Base-by-base conservation (phyloP, 2,329 filamentous ascomycete species). In the Arthroderma sp. region DNA sequence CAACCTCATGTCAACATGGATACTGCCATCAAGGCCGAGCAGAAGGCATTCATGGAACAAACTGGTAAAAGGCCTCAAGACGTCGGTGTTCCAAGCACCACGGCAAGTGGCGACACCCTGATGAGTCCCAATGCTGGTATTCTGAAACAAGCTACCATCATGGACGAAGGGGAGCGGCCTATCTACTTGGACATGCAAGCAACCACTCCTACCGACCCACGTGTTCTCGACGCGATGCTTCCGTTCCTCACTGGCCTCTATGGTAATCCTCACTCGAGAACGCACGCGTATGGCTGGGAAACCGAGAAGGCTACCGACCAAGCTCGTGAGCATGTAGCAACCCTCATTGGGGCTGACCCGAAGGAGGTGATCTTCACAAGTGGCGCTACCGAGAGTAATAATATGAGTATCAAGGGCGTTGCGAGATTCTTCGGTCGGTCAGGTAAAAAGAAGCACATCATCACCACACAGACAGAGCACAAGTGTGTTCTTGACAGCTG, bases 341-440 rank as follows among this genome's bases (percentile, higher is more conserved):
- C 74, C 34, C 75, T 98, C 45, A 91, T 98, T 53, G 89, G 89
- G 28, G 91, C 91, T 29, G 87, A 98, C 61, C 72, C 91, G 4
- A 98, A 98, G 67, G 91, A 98, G 63, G 96, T 98, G 53, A 93
- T 98, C 57, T 96, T 98, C 68, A 98, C 91, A 5, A 95, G 88
- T 57, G 91, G 91, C 45, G 91, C 91, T 10, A 98, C 91, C 0
- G 91, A 98, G 70, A 95, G 87, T 61, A 98, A 98, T 68, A 98
- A 98, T 59, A 98, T 98, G 91, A 94, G 87, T 65, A 86, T 98
- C 70, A 98, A 98, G 70, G 91, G 91, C 51, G 89, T 98, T 6
- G 88, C 91, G 15, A 77, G 89, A 51, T 98, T 98, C 69, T 95
- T 95, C 62, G 87, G 86, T 53, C 79, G 85, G 47, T 80, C 78